Evolutionary conservation across 345 rosid species (phyloP).

Genomic region (Brassica nigra): DNA sequence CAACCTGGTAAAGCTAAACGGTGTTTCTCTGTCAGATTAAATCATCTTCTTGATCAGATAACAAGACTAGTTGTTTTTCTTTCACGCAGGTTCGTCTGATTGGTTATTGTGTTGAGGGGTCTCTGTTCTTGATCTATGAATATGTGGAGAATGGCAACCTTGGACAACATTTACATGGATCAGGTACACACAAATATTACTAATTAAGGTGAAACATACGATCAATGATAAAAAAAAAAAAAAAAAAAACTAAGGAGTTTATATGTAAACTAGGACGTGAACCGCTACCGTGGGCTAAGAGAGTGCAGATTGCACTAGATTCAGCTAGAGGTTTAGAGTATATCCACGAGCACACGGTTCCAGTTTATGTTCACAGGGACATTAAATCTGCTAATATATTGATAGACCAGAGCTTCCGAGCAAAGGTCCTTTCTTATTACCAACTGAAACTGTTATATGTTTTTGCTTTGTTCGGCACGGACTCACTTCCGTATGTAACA

Average conservation of each 20-base stretch:
- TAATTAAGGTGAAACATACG: not conserved
- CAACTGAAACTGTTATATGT: not conserved
- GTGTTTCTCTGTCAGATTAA: slow-evolving; percentile 1
- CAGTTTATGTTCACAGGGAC: slow-evolving; percentile 96
- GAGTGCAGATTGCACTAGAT: slow-evolving; percentile 98
- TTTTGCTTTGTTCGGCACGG: slow-evolving; percentile 1
- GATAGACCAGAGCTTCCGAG: slow-evolving; percentile 86
- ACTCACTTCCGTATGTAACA: slow-evolving; percentile 30
- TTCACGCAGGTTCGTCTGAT: slow-evolving; percentile 77
- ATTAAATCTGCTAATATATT: slow-evolving; percentile 93
- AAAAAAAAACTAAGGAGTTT: not conserved
- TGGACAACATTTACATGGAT: slow-evolving; percentile 86
- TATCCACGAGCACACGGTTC: slow-evolving; percentile 96
- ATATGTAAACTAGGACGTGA: slow-evolving; percentile 59
- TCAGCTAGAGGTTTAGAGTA: slow-evolving; percentile 98
- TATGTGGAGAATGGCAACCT: slow-evolving; percentile 92
- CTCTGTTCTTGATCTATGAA: slow-evolving; percentile 88
- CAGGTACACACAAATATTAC: slow-evolving; percentile 47
- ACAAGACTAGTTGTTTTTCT: not conserved
- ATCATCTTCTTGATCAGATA: not conserved
- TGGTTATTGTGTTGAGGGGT: slow-evolving; percentile 93
- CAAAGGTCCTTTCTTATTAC: slow-evolving; percentile 53
- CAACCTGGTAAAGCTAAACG: slow-evolving; percentile 68
- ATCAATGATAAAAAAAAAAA: not conserved
- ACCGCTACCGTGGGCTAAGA: slow-evolving; percentile 71